Percentiles rank a stretch among this genome's conserved stretches.
These are phyloP conservation scores for Helicocarpus griseus DNA, from an alignment of 2,329 filamentous ascomycete species.

Conservation along the genomic window DNA sequence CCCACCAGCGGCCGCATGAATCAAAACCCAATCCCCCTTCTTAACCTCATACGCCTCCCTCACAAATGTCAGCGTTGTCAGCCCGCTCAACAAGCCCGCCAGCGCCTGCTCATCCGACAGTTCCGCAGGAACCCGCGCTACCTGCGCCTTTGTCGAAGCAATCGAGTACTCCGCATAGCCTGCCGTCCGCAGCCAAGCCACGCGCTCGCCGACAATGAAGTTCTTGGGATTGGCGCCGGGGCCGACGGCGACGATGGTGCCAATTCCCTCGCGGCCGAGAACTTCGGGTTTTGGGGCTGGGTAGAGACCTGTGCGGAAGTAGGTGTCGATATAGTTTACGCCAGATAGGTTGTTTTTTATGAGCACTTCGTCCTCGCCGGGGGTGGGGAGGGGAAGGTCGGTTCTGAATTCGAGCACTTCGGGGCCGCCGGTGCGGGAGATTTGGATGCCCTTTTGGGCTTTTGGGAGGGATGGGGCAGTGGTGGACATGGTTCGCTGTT, in stretches of 20 bases:
- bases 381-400: constrained; percentile 60
- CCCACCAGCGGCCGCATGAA: constrained; percentile 79
- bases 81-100: constrained; percentile 65
- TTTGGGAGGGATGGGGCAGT: constrained; percentile 42
- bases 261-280: constrained; percentile 70
- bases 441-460: constrained; percentile 64
- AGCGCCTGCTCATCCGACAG: constrained; percentile 55
- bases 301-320: constrained; percentile 83
- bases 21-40: constrained; percentile 68
- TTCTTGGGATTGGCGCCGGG: constrained; percentile 41
- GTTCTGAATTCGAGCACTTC: constrained; percentile 64
- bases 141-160: constrained; percentile 40
- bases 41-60: constrained; percentile 63
- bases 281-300: constrained; percentile 59
- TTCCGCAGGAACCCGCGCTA: constrained; percentile 54
- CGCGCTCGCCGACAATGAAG: constrained; percentile 58
- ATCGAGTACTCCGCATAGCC: constrained; percentile 54
- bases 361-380: constrained; percentile 61
- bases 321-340: constrained; percentile 85
- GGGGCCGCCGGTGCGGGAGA: constrained; percentile 61
- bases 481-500: constrained; percentile 25
- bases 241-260: constrained; percentile 56
- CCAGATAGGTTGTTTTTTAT: constrained; percentile 73
- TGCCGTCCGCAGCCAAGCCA: constrained; percentile 54
- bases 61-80: constrained; percentile 72